Evolutionary conservation across 192 early-diverging fungal species (phyloP).

Genomic region (Bifiguratus adelaidae): DNA sequence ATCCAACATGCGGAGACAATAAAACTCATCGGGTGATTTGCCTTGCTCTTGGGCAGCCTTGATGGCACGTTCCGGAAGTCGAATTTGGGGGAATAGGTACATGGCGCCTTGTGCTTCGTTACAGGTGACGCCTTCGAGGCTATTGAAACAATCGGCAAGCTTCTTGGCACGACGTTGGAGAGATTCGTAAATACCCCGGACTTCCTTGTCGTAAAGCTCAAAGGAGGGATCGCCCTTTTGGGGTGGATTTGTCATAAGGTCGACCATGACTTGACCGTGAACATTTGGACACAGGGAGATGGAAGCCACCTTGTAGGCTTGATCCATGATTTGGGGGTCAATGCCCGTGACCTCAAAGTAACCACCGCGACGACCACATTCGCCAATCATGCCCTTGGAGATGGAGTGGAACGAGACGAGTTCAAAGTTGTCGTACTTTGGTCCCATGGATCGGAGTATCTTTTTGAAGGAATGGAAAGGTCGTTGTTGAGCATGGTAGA

Average conservation of each 20-base stretch:
- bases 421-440: slow-evolving; percentile 61
- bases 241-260: slow-evolving; percentile 90
- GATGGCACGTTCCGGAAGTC: slow-evolving; percentile 64
- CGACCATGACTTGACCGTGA: slow-evolving; percentile 88
- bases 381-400: slow-evolving; percentile 97
- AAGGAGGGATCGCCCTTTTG: slow-evolving; percentile 69
- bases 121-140: slow-evolving; percentile 74
- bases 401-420: slow-evolving; percentile 94
- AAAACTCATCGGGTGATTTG: slow-evolving; percentile 76
- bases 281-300: slow-evolving; percentile 92
- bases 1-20: slow-evolving; percentile 87
- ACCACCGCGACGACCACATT: slow-evolving; percentile 95
- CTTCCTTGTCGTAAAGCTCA: slow-evolving; percentile 59
- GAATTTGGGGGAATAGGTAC: slow-evolving; percentile 90
- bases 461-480: slow-evolving; percentile 98
- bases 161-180: slow-evolving; percentile 68
- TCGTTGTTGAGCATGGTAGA: slow-evolving; percentile 62
- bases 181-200: slow-evolving; percentile 65
- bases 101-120: slow-evolving; percentile 88
- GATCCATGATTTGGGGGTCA: slow-evolving; percentile 58
- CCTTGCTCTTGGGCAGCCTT: slow-evolving; percentile 60
- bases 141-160: slow-evolving; percentile 69
- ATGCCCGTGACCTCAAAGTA: slow-evolving; percentile 94
- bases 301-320: slow-evolving; percentile 92
- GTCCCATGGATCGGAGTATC: slow-evolving; percentile 69